Conservation (phyloP, 1,284 basidiomycete species). For the Pseudozyma sp. region DNA sequence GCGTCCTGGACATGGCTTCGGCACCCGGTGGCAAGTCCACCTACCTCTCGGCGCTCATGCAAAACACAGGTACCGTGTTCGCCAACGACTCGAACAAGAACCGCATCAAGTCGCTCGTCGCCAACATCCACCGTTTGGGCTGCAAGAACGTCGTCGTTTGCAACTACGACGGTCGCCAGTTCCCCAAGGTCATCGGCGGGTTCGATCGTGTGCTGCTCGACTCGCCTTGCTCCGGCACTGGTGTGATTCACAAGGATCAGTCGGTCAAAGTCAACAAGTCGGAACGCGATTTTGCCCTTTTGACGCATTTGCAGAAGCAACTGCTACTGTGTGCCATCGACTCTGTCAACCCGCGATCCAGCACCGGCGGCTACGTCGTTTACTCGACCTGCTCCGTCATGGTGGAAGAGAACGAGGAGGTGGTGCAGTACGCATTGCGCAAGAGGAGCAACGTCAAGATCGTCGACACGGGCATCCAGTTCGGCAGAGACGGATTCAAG, state of each 20-base stretch:
- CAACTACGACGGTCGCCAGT: slow-evolving; percentile 96
- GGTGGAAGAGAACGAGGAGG: slow-evolving; percentile 97
- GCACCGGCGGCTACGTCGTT: slow-evolving; percentile 92
- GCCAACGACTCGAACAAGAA: slow-evolving; percentile 97
- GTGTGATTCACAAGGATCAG: slow-evolving; percentile 96
- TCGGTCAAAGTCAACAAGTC: slow-evolving; percentile 99
- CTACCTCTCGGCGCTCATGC: slow-evolving; percentile 76
- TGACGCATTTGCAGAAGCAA: slow-evolving; percentile 98
- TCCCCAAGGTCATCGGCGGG: slow-evolving; percentile 99
- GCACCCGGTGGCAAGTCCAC: slow-evolving; percentile 98
- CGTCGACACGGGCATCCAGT: slow-evolving; percentile 90
- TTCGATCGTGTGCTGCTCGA: slow-evolving; percentile 97
- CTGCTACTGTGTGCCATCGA: slow-evolving; percentile 98
- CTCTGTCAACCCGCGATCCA: slow-evolving; percentile 87
- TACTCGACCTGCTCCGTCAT: slow-evolving; percentile 99
- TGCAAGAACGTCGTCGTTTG: slow-evolving; percentile 98
- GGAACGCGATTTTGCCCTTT: slow-evolving; percentile 86
- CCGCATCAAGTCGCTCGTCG: slow-evolving; percentile 93
- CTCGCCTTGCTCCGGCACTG: slow-evolving; percentile 97
- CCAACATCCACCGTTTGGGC: slow-evolving; percentile 94
- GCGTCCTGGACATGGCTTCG: slow-evolving; percentile 97
- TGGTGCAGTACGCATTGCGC: slow-evolving; percentile 96
- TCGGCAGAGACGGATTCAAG: slow-evolving; percentile 92
- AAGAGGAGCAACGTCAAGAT: slow-evolving; percentile 96
- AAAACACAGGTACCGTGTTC: slow-evolving; percentile 97